Percentiles rank a stretch among this genome's conserved stretches.
Evolutionary conservation across 306 rosid genomes (phyloP).

Genomic region (Citrullus colocynthis): DNA sequence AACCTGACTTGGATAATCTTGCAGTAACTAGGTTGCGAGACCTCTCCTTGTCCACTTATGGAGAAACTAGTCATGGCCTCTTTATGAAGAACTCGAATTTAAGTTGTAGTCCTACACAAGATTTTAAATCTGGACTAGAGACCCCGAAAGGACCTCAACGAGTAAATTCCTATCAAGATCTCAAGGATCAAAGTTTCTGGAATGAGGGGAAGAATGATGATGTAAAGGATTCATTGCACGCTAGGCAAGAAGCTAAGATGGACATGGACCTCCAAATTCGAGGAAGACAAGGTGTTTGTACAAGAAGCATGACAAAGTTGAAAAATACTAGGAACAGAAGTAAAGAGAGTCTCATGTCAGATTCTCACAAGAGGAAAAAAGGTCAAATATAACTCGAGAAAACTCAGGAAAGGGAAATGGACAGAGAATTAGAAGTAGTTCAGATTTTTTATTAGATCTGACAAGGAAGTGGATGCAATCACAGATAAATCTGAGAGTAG

Average conservation of each 20-base stretch:
- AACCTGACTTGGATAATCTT: constrained; percentile 14
- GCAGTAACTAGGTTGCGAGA: constrained; percentile 15
- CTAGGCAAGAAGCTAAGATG: background rate
- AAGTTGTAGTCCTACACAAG: background rate
- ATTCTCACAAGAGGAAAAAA: background rate
- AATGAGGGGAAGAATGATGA: background rate
- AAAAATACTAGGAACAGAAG: background rate
- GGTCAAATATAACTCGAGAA: background rate
- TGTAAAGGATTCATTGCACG: background rate
- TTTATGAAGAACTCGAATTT: background rate
- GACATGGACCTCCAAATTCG: background rate
- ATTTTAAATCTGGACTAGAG: background rate
- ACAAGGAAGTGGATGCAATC: background rate
- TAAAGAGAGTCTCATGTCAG: background rate
- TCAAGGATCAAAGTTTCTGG: background rate
- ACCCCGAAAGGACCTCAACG: background rate
- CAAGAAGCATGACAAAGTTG: constrained; percentile 24
- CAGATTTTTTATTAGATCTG: background rate
- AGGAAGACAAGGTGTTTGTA: constrained; percentile 6
- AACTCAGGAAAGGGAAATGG: background rate
- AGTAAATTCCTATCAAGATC: background rate
- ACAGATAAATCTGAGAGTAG: background rate
- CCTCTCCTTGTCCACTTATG: constrained; percentile 17
- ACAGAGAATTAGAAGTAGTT: background rate
- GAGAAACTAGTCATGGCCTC: constrained; percentile 10